A percentile compares a stretch with the other conserved stretches of the same genome.
These are phyloP conservation scores for Poteriospumella lacustris DNA, from an alignment of 108 stramenopile species.

Conservation along the genomic window DNA sequence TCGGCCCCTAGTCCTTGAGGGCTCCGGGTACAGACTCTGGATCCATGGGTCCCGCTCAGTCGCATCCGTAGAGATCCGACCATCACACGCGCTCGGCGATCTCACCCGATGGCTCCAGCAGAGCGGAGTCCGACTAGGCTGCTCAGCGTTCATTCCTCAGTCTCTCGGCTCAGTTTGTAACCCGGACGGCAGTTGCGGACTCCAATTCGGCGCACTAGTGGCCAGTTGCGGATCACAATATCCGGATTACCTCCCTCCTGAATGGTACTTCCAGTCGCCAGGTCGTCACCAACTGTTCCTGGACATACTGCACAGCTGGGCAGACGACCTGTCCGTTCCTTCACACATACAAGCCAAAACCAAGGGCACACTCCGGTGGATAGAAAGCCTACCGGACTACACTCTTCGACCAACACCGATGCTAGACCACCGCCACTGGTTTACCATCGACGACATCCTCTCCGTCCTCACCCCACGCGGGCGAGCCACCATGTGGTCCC, in stretches of 20 bases:
- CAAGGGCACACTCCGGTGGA: slow-evolving; percentile 5
- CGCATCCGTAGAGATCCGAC: slow-evolving; percentile 6
- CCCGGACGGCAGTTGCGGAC: slow-evolving; percentile 5
- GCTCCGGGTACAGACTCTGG: slow-evolving; percentile 5
- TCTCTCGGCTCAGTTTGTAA: slow-evolving; percentile 7
- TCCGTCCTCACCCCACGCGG: slow-evolving; percentile 5
- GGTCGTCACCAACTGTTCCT: slow-evolving; percentile 6
- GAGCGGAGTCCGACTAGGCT: slow-evolving; percentile 5
- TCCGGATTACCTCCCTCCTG: slow-evolving; percentile 6
- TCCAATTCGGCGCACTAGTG: slow-evolving; percentile 6
- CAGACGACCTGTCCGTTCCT: slow-evolving; percentile 6
- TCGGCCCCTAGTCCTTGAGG: slow-evolving; percentile 5
- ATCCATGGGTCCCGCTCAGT: slow-evolving; percentile 6
- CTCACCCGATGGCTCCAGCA: slow-evolving; percentile 5
- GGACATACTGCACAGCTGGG: slow-evolving; percentile 6
- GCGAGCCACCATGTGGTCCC: slow-evolving; percentile 5
- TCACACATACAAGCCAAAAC: slow-evolving; percentile 7
- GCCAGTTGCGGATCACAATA: slow-evolving; percentile 6
- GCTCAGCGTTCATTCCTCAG: slow-evolving; percentile 6
- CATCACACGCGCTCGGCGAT: slow-evolving; percentile 5
- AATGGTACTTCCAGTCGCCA: slow-evolving; percentile 6
- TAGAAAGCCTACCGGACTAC: slow-evolving; percentile 6
- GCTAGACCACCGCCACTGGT: slow-evolving; percentile 5
- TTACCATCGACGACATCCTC: slow-evolving; percentile 6
- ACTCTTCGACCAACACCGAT: slow-evolving; percentile 6